These are phyloP conservation scores for Phaeosphaeriaceae sp. DNA, from an alignment of 2,329 filamentous ascomycete species.

Conservation along the genomic window DNA sequence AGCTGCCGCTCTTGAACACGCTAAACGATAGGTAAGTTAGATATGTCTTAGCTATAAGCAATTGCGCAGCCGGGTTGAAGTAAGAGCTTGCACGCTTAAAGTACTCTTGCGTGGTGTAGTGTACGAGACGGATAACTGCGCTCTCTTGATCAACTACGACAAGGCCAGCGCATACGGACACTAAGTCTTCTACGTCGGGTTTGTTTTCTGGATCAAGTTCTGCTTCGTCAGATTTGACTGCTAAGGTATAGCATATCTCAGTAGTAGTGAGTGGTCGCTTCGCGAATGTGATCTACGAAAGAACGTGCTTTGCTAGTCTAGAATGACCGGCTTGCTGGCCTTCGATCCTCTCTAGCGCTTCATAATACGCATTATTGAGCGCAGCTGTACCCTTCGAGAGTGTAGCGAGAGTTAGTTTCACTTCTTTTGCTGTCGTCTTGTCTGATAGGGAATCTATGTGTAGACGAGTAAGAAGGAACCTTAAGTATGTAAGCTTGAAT, in stretches of 20 bases:
- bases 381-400: conserved; percentile 1
- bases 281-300: conserved; percentile 20
- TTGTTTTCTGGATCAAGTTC: conserved; percentile 15
- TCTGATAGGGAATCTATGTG: conserved; percentile 3
- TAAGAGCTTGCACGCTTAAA: conserved; percentile 24
- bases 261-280: conserved; percentile 18
- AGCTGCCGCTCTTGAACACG: conserved; percentile 18
- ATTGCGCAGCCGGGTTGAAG: conserved; percentile 32
- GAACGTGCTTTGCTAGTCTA: conserved; percentile 43
- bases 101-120: conserved; percentile 29
- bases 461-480: conserved; percentile 11
- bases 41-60: conserved; percentile 28
- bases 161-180: conserved; percentile 25
- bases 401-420: neutral
- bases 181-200: conserved; percentile 14
- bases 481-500: neutral
- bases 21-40: conserved; percentile 39
- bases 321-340: conserved; percentile 40
- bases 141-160: conserved; percentile 30
- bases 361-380: conserved; percentile 12
- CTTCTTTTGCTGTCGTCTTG: neutral
- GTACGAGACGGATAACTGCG: conserved; percentile 28
- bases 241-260: conserved; percentile 19
- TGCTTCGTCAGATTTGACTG: conserved; percentile 9
- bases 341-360: conserved; percentile 44